Evolutionary conservation across 2,329 filamentous ascomycete species (phyloP), one percentile per base, ranked within the genome.

Genomic region (Fusarium dimerum): DNA sequence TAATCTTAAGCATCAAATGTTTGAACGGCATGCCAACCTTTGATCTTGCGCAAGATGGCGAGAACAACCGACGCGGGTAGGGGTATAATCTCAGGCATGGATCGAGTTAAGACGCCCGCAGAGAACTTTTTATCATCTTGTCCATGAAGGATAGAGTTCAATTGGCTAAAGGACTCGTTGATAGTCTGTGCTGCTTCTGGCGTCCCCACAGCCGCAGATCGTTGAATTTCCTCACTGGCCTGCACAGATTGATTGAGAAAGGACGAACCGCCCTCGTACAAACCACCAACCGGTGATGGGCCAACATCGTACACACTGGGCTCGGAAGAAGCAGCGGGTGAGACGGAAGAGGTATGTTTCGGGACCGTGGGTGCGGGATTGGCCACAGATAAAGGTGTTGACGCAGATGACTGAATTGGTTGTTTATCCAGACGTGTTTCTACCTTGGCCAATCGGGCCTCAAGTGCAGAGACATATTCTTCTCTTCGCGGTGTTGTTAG

Each of bases 251-350:
- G 58, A 20, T 48, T 55, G 20, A 54, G 52, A 18, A 61, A 61
- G 0, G 59, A 61, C 3, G 58, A 61, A 3, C 48, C 54, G n/a
- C 59, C 59, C 17, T 61, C 55, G 12, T 61, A 61, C 3, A 61
- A 26, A 11, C 30, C 43, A 18, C 29, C 50, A 0, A 42, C 34
- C 1, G 45, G 47, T 11, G 55, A 45, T 18, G 44, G 44, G 1
- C 51, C 32, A 1, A 49, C 43, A 20, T 44, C 43, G 5, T 50
- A 38, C 6, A 54, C 20, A 12, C 48, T 42, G 5, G 43, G 47
- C 1, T 52, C 40, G 5, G 52, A 43, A 16, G 55, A 52, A n/a
- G 8, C 26, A 11, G 26, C 9, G 8, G 56, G 51, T 10, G 55
- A 59, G 29, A 46, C 6, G n/a, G n/a, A n/a, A 2, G 30, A 11